These are phyloP conservation scores for Dinochytrium kinnereticum DNA, from an alignment of 371 early-diverging fungal genomes.

Conservation along the genomic window DNA sequence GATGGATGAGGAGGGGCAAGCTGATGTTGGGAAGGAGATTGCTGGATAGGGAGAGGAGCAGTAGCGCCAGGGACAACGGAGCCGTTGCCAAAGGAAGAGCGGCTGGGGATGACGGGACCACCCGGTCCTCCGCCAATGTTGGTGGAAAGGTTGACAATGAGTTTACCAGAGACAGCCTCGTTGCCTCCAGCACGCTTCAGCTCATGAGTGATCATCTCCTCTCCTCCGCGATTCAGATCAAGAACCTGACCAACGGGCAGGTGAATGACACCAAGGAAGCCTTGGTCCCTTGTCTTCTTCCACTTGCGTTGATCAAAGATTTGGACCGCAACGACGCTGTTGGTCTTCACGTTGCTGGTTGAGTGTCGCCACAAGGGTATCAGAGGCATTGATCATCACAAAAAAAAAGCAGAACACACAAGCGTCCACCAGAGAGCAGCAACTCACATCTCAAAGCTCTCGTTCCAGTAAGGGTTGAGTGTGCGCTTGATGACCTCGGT, in stretches of 20 bases:
- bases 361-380: no score
- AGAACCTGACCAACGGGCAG: conserved; percentile 81
- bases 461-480: conserved; percentile 86
- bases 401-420: no score
- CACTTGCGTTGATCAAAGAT: conserved; percentile 96
- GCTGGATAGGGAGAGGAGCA: not conserved
- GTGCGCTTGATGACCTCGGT: conserved; percentile 78
- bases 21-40: conserved; percentile 3
- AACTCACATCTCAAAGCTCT: conserved; percentile 65
- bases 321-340: conserved; percentile 87
- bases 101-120: conserved; percentile 1
- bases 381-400: no score
- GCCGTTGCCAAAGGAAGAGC: conserved; percentile 20
- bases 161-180: conserved; percentile 85
- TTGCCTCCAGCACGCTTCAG: conserved; percentile 42
- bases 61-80: not conserved
- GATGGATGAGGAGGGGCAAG: not conserved
- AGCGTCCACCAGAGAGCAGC: no score
- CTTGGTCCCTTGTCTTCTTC: conserved; percentile 87
- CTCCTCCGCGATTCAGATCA: conserved; percentile 57
- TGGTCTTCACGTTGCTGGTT: conserved; percentile 73
- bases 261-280: conserved; percentile 93
- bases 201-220: conserved; percentile 41
- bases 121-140: conserved; percentile 18
- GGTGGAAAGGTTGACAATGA: conserved; percentile 75